Evolutionary conservation across 441 rosid species (phyloP).

Genomic region (Brassica hybrid): DNA sequence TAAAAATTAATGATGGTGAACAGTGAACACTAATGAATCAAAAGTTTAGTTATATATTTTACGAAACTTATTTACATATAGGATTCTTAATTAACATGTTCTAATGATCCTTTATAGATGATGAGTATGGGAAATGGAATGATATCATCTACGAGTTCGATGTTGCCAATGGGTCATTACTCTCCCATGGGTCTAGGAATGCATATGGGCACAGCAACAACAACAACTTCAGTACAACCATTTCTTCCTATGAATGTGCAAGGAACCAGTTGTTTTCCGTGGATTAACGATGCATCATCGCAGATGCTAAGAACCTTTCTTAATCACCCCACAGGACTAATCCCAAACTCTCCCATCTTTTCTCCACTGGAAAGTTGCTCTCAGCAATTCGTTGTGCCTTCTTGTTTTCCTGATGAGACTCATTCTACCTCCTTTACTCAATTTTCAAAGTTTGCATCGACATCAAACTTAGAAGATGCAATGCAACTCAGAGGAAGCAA

Average conservation of each 20-base stretch:
- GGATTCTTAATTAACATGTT: background rate
- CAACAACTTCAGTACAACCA: slow-evolving; percentile 20
- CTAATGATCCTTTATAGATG: slow-evolving; percentile 43
- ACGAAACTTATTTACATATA: background rate
- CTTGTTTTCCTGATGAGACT: slow-evolving; percentile 32
- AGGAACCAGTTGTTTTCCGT: slow-evolving; percentile 2
- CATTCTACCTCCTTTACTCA: slow-evolving; percentile 31
- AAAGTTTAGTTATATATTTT: background rate
- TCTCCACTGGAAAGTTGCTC: slow-evolving; percentile 32
- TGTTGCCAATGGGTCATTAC: slow-evolving; percentile 44
- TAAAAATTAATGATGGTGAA: no score
- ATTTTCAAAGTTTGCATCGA: slow-evolving; percentile 12
- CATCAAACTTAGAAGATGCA: slow-evolving; percentile 24
- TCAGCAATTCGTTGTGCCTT: slow-evolving; percentile 21
- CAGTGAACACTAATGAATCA: no score
- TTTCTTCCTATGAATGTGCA: slow-evolving; percentile 37
- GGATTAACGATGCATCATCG: slow-evolving; percentile 15
- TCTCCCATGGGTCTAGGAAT: slow-evolving; percentile 23
- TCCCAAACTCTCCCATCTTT: slow-evolving; percentile 25
- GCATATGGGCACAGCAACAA: slow-evolving; percentile 35
- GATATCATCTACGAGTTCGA: slow-evolving; percentile 33
- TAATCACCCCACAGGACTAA: slow-evolving; percentile 31
- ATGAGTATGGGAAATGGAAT: slow-evolving; percentile 56
- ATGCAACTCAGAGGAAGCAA: slow-evolving; percentile 30
- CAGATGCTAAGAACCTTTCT: slow-evolving; percentile 29